phyloP scores from a whole-genome alignment of 441 rosid genomes.

The Rhodomyrtus psidioides region DNA sequence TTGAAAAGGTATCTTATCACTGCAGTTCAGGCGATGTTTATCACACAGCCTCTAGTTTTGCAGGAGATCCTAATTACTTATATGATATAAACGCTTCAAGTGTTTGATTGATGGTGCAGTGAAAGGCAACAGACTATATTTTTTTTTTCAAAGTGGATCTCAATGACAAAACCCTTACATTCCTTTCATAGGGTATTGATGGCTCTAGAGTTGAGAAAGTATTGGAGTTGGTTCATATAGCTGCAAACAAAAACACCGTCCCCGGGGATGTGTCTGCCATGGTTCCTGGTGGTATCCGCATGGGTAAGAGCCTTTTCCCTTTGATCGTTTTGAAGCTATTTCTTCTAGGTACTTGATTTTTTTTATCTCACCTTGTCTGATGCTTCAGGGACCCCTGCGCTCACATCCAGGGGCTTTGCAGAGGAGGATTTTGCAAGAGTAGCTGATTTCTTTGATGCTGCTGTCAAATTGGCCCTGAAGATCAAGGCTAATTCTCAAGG shows the following conservation, averaged over 20 bases:
- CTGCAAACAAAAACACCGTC: slow-evolving; percentile 95
- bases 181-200: slow-evolving; percentile 67
- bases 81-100: background rate
- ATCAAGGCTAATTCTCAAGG: slow-evolving; percentile 77
- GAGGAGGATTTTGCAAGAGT: slow-evolving; percentile 87
- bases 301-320: slow-evolving; percentile 52
- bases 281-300: slow-evolving; percentile 99
- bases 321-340: background rate
- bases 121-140: background rate
- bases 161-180: background rate
- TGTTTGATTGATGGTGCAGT: background rate
- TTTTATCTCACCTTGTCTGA: slow-evolving; percentile 4
- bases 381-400: slow-evolving; percentile 89
- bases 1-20: background rate
- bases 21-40: background rate
- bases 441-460: slow-evolving; percentile 81
- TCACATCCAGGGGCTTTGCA: slow-evolving; percentile 84
- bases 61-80: background rate
- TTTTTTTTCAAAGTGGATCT: background rate
- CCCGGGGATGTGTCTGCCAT: slow-evolving; percentile 98
- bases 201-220: slow-evolving; percentile 98
- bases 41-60: background rate
- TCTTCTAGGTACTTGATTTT: background rate
- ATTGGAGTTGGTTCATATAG: slow-evolving; percentile 80
- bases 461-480: slow-evolving; percentile 74